A percentile compares a stretch with the other conserved stretches of the same genome.
These are phyloP conservation scores for cucumber (Cucumis sativus) DNA, from an alignment of 306 rosid species.

Conservation along the genomic window Cucumber_9930_V3 NC_026657.2:28313001-28313500, in stretches of 20 bases:
- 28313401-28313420: neutral
- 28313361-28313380: neutral
- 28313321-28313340: neutral
- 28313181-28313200: neutral
- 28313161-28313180: neutral
- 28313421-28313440: neutral
- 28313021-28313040: neutral
- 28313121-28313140: neutral
- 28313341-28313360: neutral
- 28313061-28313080: neutral
- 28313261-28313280: neutral
- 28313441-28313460: neutral
- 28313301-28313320: neutral
- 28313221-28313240: neutral
- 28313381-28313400: neutral
- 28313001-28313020: neutral
- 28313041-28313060: neutral
- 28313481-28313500: no score
- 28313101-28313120: neutral
- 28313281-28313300: neutral
- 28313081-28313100: neutral
- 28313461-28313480: no score
- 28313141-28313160: neutral
- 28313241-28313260: neutral
- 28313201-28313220: neutral